Base-by-base conservation (phyloP, 2,329 filamentous ascomycete genomes). In the Aspergillus clavatus region DNA sequence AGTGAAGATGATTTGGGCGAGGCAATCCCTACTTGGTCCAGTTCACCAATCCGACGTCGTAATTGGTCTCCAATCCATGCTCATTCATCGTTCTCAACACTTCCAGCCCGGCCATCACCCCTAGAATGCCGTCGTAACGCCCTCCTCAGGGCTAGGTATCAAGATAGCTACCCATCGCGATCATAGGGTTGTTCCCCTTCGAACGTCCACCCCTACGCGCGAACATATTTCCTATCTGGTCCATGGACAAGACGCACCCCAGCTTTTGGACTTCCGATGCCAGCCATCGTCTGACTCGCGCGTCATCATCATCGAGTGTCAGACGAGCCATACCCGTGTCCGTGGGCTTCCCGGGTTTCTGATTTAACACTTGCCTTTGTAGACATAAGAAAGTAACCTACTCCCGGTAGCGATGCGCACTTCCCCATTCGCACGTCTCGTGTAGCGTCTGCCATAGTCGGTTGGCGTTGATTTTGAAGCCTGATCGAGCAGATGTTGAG, bases 121-220 rank as follows among this genome's bases (percentile, higher is more conserved):
- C 86, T 0, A 90, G 67, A 24, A 89, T 86, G 0, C 86, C 86
- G 57, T 89, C 86, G 49, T 89, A 89, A 21, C 84, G 57, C 24
- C 61, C 61, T 1, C 61, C 61, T 0, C 59, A 54, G 14, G 61
- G 61, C 39, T 64, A 60, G 1, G 60, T 63, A 22, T 64, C 60
- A 3, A 63, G 52, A 39, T 64, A 60, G 21, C 60, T 63, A 21
- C 61, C 61, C 84, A 86, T 79, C 10, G 60, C 61, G n/a, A 57
- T 62, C 61, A 63, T 63, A 2, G 61, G 57, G 48, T 21, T 0
- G 58, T 59, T 4, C 45, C 38, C 12, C 52, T 23, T 2, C 42
- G 42, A 1, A n/a, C n/a, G n/a, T n/a, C n/a, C 60, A 59, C 4
- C 45, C 16, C 42, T 54, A 55, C 55, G 44, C 7, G 61, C 60